These are phyloP conservation scores for Botrytis byssoidea DNA, from an alignment of 2,329 filamentous ascomycete species.

Conservation along the genomic window DNA sequence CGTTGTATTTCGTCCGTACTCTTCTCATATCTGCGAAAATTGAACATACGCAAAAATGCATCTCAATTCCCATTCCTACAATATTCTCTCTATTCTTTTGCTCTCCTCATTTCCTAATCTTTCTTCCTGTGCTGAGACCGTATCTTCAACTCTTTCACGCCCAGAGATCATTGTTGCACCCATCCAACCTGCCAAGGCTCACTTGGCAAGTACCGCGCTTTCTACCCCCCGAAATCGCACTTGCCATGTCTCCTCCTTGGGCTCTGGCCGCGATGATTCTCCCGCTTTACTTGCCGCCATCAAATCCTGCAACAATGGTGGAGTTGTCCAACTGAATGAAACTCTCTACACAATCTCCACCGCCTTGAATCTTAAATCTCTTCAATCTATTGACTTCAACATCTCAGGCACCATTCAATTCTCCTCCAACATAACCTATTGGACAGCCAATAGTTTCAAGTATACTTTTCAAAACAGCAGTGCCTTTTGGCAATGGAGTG, in stretches of 20 bases:
- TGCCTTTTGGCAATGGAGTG: constrained; percentile 11
- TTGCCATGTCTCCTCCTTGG: constrained; percentile 7
- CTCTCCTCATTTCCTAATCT: background rate
- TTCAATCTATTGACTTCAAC: constrained; percentile 12
- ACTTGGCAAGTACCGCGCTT: background rate
- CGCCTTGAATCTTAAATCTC: background rate
- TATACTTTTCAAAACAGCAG: constrained; percentile 13
- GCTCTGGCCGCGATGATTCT: constrained; percentile 7
- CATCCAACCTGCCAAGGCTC: constrained; percentile 6
- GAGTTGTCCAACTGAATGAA: constrained; percentile 7
- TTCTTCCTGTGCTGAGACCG: background rate
- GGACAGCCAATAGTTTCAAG: constrained; percentile 2
- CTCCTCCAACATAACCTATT: constrained; percentile 1
- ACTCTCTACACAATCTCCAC: constrained; percentile 16
- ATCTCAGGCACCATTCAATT: constrained; percentile 16
- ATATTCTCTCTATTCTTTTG: background rate
- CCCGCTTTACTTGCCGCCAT: constrained; percentile 2
- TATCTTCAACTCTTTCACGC: background rate
- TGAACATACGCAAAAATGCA: background rate
- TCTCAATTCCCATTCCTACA: background rate
- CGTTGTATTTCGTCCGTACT: background rate
- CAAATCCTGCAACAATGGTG: constrained; percentile 15
- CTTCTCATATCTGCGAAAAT: background rate
- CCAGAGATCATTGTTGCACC: constrained; percentile 7
- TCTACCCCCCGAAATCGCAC: constrained; percentile 10